These are phyloP conservation scores for Phaeoacremonium minimum DNA, from an alignment of 2,329 filamentous ascomycete genomes.

Conservation along the genomic window DNA sequence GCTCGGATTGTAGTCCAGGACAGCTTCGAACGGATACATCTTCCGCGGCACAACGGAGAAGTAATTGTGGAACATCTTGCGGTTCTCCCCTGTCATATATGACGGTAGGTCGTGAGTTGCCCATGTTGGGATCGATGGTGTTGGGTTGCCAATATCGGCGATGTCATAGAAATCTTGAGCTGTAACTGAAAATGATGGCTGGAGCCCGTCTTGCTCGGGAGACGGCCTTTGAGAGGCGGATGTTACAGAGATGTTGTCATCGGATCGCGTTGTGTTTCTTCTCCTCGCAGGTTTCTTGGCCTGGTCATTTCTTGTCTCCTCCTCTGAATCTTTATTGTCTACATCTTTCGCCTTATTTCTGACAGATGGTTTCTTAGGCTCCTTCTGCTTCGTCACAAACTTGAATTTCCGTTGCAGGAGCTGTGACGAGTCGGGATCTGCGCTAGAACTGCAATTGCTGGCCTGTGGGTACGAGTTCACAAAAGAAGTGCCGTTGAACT, in stretches of 20 bases:
- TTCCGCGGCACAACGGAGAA: conserved; percentile 20
- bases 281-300: conserved; percentile 8
- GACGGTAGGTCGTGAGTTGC: conserved; percentile 8
- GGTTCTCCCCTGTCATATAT: conserved; percentile 16
- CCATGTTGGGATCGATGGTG: conserved; percentile 10
- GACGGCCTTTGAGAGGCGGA: conserved; percentile 4
- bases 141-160: conserved; percentile 1
- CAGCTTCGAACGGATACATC: conserved; percentile 25
- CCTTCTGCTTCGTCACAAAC: conserved; percentile 16
- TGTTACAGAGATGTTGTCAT: conserved; percentile 5
- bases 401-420: conserved; percentile 17
- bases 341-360: background rate
- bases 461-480: conserved; percentile 27
- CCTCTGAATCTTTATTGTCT: background rate
- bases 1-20: conserved; percentile 23
- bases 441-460: too few relatives aligned
- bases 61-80: conserved; percentile 20
- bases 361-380: conserved; percentile 1
- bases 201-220: background rate
- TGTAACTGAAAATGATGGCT: background rate
- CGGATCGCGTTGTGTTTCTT: conserved; percentile 3
- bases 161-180: background rate
- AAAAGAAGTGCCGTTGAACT: conserved; percentile 31
- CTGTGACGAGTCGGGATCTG: conserved; percentile 4
- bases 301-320: conserved; percentile 3